These are phyloP conservation scores for Microthlaspi erraticum DNA, from an alignment of 345 rosid species.

Conservation along the genomic window DNA sequence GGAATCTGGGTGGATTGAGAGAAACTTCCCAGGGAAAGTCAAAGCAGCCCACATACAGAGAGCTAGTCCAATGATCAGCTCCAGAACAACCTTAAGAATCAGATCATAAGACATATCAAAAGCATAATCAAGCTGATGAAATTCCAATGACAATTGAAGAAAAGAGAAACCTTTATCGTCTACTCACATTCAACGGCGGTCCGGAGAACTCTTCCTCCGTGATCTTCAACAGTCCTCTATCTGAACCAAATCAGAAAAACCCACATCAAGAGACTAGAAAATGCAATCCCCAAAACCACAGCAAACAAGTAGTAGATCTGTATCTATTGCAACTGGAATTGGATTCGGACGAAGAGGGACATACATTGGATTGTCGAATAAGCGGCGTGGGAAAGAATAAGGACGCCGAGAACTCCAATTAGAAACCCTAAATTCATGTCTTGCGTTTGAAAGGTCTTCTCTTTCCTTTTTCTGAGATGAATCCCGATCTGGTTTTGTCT, in stretches of 20 bases:
- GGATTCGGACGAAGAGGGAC: background rate
- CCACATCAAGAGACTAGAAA: slow-evolving; percentile 19
- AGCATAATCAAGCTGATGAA: background rate
- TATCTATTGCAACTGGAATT: background rate
- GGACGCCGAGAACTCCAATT: slow-evolving; percentile 66
- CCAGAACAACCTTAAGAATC: slow-evolving; percentile 66
- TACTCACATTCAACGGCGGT: slow-evolving; percentile 72
- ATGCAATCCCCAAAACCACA: background rate
- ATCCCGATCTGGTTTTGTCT: slow-evolving; percentile 38
- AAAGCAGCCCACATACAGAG: slow-evolving; percentile 95
- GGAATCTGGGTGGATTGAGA: slow-evolving; percentile 83
- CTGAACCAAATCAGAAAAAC: slow-evolving; percentile 48
- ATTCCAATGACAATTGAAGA: background rate
- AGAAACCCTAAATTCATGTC: slow-evolving; percentile 65
- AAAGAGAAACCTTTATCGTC: slow-evolving; percentile 17
- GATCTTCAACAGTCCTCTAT: slow-evolving; percentile 87
- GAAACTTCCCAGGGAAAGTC: slow-evolving; percentile 86
- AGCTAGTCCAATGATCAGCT: slow-evolving; percentile 72
- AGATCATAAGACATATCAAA: slow-evolving; percentile 13
- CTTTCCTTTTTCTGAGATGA: background rate
- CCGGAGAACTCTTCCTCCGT: slow-evolving; percentile 88
- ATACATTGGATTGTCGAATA: slow-evolving; percentile 91
- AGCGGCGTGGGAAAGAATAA: slow-evolving; percentile 84
- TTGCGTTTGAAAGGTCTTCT: background rate
- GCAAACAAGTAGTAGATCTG: slow-evolving; percentile 15